Conservation (phyloP, 2,329 filamentous ascomycete species). For the Cylindrodendrum hubeiense region DNA sequence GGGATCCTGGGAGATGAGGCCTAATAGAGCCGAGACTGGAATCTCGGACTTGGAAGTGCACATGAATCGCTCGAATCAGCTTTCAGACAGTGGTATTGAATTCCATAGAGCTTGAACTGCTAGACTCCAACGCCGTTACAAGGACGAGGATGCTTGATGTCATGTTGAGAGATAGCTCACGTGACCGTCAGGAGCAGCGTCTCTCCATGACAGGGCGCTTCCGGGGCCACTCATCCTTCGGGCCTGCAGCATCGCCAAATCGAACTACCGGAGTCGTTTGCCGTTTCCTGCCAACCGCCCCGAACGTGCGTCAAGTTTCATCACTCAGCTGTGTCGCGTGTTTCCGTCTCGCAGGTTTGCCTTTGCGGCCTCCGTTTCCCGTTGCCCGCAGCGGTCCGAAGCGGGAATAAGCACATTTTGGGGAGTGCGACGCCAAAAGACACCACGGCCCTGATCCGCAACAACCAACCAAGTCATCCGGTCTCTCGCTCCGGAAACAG, state of each 20-base stretch:
- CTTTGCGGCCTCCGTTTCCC: background rate
- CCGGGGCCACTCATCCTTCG: background rate
- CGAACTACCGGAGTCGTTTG: background rate
- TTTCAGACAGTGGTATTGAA: background rate
- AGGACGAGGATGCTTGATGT: background rate
- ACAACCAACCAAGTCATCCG: too few species aligned
- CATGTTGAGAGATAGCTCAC: background rate
- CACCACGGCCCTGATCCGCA: background rate
- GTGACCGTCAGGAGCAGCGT: background rate
- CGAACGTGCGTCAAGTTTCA: constrained; percentile 1
- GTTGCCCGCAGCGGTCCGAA: background rate
- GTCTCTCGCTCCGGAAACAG: too few species aligned
- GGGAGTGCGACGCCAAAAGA: background rate
- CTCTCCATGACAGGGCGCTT: background rate
- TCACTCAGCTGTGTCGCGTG: background rate
- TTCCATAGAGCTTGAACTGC: background rate
- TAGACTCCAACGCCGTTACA: too few species aligned
- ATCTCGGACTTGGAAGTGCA: background rate
- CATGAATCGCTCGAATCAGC: background rate
- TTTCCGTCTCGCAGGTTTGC: background rate
- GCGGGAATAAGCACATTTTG: background rate
- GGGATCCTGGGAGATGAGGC: background rate
- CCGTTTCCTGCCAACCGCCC: background rate
- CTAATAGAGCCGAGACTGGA: background rate
- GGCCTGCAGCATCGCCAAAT: background rate